phyloP scores from a whole-genome alignment of 2,329 filamentous ascomycete genomes.

The Aaosphaeria arxii region DNA sequence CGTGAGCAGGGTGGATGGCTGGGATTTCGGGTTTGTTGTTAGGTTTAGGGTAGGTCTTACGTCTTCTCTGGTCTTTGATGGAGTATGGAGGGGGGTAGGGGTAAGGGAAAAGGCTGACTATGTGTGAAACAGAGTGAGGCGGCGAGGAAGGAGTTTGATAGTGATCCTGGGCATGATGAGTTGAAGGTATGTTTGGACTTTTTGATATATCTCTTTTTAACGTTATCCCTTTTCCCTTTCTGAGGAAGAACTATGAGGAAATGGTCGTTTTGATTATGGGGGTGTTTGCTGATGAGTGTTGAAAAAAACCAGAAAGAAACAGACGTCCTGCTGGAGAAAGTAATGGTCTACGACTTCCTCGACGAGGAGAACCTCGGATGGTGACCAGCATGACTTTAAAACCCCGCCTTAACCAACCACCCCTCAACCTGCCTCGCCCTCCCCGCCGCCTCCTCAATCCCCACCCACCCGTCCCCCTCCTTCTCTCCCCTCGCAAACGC shows the following conservation, averaged over 20 bases:
- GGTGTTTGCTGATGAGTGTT: not conserved
- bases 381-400: slow-evolving; percentile 5
- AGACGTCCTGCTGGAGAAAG: slow-evolving; percentile 20
- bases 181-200: slow-evolving; percentile 14
- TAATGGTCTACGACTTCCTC: slow-evolving; percentile 27
- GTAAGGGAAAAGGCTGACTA: not conserved
- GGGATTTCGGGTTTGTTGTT: slow-evolving; percentile 25
- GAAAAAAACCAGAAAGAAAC: slow-evolving; percentile 18
- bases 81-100: not conserved
- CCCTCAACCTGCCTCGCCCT: slow-evolving; percentile 15
- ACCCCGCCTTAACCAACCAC: slow-evolving; percentile 1
- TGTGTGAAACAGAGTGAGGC: slow-evolving; percentile 11
- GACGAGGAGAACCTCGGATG: slow-evolving; percentile 22
- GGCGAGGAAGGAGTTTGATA: slow-evolving; percentile 19
- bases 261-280: not conserved
- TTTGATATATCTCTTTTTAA: no score
- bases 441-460: slow-evolving; percentile 20
- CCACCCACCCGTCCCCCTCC: slow-evolving; percentile 20
- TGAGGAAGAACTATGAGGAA: not conserved
- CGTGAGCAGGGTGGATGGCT: slow-evolving; percentile 17
- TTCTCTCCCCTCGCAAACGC: slow-evolving; percentile 18
- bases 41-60: slow-evolving; percentile 18
- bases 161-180: slow-evolving; percentile 17
- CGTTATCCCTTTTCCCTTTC: no score
- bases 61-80: not conserved